These are phyloP conservation scores for Pontederia paniculata DNA, from an alignment of 176 grass and related monocot genomes.

Conservation along the genomic window DNA sequence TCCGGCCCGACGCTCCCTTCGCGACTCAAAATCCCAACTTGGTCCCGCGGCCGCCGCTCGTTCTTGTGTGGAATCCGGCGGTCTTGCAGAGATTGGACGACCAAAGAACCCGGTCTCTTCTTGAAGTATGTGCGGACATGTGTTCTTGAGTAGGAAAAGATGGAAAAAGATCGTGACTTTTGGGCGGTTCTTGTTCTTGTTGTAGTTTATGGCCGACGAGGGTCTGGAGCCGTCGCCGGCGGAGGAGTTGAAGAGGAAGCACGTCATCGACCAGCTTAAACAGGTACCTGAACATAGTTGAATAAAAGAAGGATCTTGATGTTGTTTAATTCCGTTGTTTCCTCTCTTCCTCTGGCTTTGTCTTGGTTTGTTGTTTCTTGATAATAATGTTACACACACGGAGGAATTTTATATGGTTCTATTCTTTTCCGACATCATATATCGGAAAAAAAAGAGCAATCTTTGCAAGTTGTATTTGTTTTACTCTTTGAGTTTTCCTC, in stretches of 20 bases:
- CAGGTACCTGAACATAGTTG: constrained; percentile 25
- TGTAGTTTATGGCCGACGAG: constrained; percentile 36
- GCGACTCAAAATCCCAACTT: background rate
- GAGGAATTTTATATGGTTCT: too few relatives aligned
- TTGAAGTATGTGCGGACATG: constrained; percentile 19
- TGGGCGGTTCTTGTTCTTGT: background rate
- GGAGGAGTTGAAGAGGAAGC: constrained; percentile 38
- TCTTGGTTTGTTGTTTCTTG: too few relatives aligned
- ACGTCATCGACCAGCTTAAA: constrained; percentile 35
- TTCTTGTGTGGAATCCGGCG: constrained; percentile 10
- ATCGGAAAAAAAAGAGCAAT: too few relatives aligned
- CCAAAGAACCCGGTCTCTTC: constrained; percentile 36
- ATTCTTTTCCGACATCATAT: too few relatives aligned
- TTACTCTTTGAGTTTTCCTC: too few relatives aligned
- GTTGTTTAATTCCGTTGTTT: too few relatives aligned
- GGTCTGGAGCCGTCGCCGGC: constrained; percentile 35
- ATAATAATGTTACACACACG: too few relatives aligned
- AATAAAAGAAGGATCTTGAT: too few relatives aligned
- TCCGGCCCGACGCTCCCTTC: too few relatives aligned
- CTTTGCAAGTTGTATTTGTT: too few relatives aligned
- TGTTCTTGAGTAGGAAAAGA: too few relatives aligned
- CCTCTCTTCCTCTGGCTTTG: too few relatives aligned
- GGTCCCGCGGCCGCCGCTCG: constrained; percentile 16
- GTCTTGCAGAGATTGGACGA: constrained; percentile 27
- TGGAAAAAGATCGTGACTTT: background rate